phyloP scores from a whole-genome alignment of 2,329 filamentous ascomycete species.

The Cercospora berteroae region DNA sequence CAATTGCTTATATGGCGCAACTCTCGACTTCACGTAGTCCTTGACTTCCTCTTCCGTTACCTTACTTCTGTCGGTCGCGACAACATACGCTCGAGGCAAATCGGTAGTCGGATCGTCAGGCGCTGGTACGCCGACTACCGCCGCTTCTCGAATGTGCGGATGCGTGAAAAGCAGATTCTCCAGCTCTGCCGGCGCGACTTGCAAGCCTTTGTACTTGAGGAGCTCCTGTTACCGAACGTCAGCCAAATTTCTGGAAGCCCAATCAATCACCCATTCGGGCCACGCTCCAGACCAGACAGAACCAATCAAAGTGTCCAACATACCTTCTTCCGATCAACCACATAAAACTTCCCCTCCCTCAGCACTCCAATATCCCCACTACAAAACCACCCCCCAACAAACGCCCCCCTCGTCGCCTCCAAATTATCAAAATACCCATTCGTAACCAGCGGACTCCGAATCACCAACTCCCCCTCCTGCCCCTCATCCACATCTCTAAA shows the following conservation, averaged over 20 bases:
- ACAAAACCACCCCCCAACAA: slow-evolving; percentile 80
- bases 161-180: slow-evolving; percentile 47
- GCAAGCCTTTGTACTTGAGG: slow-evolving; percentile 53
- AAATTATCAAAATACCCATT: slow-evolving; percentile 73
- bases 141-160: slow-evolving; percentile 43
- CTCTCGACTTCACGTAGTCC: slow-evolving; percentile 43
- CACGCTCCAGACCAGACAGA: too few relatives aligned
- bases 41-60: slow-evolving; percentile 38
- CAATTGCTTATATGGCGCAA: slow-evolving; percentile 48
- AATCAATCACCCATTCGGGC: too few relatives aligned
- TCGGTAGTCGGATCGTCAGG: slow-evolving; percentile 48
- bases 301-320: background rate
- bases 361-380: slow-evolving; percentile 79
- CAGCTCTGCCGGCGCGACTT: slow-evolving; percentile 49
- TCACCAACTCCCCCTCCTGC: slow-evolving; percentile 33
- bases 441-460: slow-evolving; percentile 40
- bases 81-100: slow-evolving; percentile 45
- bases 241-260: background rate
- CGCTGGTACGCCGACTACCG: slow-evolving; percentile 47
- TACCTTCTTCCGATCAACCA: slow-evolving; percentile 67
- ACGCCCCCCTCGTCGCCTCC: slow-evolving; percentile 65
- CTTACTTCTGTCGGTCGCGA: slow-evolving; percentile 37
- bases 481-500: slow-evolving; percentile 43
- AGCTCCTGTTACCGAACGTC: slow-evolving; percentile 54
- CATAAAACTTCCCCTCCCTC: slow-evolving; percentile 76